These are phyloP conservation scores for Nigrospora osmanthi DNA, from an alignment of 2,329 filamentous ascomycete genomes.

Conservation along the genomic window DNA sequence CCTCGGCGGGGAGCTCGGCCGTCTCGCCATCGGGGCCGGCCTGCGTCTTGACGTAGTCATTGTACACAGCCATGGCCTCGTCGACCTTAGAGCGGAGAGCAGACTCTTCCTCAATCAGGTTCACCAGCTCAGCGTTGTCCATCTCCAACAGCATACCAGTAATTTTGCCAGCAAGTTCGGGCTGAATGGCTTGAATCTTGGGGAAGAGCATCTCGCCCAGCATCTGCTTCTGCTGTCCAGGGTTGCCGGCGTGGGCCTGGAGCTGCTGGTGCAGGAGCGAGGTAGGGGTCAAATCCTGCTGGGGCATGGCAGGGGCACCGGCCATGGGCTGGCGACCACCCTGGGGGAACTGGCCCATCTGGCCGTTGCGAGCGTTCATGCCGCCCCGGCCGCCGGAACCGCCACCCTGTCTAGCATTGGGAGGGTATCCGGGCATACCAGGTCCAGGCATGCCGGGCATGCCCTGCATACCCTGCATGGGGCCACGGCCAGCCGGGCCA, in stretches of 20 bases:
- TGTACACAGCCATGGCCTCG: slow-evolving; percentile 93
- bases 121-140: slow-evolving; percentile 91
- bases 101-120: slow-evolving; percentile 81
- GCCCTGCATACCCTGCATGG: slow-evolving; percentile 54
- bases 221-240: slow-evolving; percentile 94
- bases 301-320: slow-evolving; percentile 21
- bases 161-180: slow-evolving; percentile 96
- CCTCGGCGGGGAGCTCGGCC: slow-evolving; percentile 24
- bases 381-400: slow-evolving; percentile 25
- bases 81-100: slow-evolving; percentile 94
- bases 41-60: slow-evolving; percentile 96
- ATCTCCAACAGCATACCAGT: slow-evolving; percentile 99
- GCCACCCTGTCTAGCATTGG: slow-evolving; percentile 37
- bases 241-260: slow-evolving; percentile 35
- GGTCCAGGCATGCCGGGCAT: slow-evolving; percentile 45
- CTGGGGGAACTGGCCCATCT: slow-evolving; percentile 34
- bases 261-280: slow-evolving; percentile 51
- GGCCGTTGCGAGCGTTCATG: slow-evolving; percentile 30
- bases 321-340: slow-evolving; percentile 36
- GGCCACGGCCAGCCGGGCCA: slow-evolving; percentile 57
- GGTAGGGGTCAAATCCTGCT: slow-evolving; percentile 29
- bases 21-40: slow-evolving; percentile 23
- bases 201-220: slow-evolving; percentile 96
- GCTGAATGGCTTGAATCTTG: slow-evolving; percentile 93
- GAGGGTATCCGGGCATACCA: slow-evolving; percentile 49